Evolutionary conservation across 164 flowering plant genomes (phyloP).

Genomic region (Stephania japonica): DNA sequence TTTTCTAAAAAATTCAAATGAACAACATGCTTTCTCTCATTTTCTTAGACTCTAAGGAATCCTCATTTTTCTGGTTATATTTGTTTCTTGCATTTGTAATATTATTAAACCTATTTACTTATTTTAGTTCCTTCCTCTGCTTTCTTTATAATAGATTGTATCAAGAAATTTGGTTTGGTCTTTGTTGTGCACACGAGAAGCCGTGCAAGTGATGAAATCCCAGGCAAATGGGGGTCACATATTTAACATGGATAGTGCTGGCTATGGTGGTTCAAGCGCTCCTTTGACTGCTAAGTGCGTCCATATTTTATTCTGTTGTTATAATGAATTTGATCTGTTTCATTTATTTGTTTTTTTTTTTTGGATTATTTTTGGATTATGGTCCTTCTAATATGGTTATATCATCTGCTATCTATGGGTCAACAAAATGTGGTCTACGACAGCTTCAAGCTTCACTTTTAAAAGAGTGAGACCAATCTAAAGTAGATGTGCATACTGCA

Average conservation of each 20-base stretch:
- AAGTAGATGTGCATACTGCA: slow-evolving; percentile 91
- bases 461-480: slow-evolving; percentile 68
- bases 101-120: too few species aligned
- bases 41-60: too few species aligned
- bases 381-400: slow-evolving; percentile 3
- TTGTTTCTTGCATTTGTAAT: background rate
- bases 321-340: background rate
- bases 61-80: background rate
- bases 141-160: slow-evolving; percentile 51
- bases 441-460: slow-evolving; percentile 89
- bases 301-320: background rate
- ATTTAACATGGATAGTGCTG: slow-evolving; percentile 99
- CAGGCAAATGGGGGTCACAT: slow-evolving; percentile 80
- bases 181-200: slow-evolving; percentile 87
- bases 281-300: slow-evolving; percentile 98
- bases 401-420: slow-evolving; percentile 50
- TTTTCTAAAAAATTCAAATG: too few species aligned
- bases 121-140: background rate
- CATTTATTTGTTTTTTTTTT: too few species aligned
- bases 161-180: slow-evolving; percentile 93
- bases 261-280: slow-evolving; percentile 98
- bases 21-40: too few species aligned
- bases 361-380: background rate
- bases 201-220: slow-evolving; percentile 58
- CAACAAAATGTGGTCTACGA: slow-evolving; percentile 91